Evolutionary conservation across 1,139 yeast species (phyloP).

Genomic region (Geotrichum australiense): DNA sequence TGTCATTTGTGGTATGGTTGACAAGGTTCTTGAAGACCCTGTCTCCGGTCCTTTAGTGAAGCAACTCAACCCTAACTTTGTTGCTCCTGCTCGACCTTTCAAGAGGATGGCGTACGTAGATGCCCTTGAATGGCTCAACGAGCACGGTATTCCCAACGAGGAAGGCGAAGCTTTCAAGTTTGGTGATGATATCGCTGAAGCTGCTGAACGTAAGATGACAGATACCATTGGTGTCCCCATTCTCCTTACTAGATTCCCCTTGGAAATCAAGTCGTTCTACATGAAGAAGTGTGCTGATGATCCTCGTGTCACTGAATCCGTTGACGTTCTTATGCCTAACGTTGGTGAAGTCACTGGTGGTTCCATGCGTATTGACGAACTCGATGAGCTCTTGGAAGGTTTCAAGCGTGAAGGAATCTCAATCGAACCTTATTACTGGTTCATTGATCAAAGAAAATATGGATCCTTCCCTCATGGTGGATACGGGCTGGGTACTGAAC

Average conservation of each 20-base stretch:
- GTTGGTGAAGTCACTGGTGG: conserved; percentile 99
- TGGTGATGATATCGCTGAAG: conserved; percentile 99
- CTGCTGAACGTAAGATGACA: conserved; percentile 98
- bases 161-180: conserved; percentile 88
- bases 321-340: conserved; percentile 96
- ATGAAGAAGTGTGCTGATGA: conserved; percentile 92
- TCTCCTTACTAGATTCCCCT: conserved; percentile 88
- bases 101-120: conserved; percentile 84
- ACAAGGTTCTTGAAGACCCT: conserved; percentile 80
- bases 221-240: conserved; percentile 91
- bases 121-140: conserved; percentile 95
- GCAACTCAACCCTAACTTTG: conserved; percentile 88
- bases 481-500: conserved; percentile 96
- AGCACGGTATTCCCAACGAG: conserved; percentile 87
- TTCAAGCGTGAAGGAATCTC: conserved; percentile 87
- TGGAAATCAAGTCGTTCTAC: conserved; percentile 94
- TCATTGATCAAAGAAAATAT: conserved; percentile 88
- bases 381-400: conserved; percentile 79
- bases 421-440: conserved; percentile 85
- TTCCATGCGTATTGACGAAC: conserved; percentile 88
- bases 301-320: conserved; percentile 92
- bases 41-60: conserved; percentile 81
- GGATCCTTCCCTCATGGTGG: conserved; percentile 99
- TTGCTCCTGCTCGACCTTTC: conserved; percentile 79
- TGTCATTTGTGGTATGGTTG: conserved; percentile 59